phyloP scores from a whole-genome alignment of 768 basidiomycete species.

The Guyanaporus albipodus region DNA sequence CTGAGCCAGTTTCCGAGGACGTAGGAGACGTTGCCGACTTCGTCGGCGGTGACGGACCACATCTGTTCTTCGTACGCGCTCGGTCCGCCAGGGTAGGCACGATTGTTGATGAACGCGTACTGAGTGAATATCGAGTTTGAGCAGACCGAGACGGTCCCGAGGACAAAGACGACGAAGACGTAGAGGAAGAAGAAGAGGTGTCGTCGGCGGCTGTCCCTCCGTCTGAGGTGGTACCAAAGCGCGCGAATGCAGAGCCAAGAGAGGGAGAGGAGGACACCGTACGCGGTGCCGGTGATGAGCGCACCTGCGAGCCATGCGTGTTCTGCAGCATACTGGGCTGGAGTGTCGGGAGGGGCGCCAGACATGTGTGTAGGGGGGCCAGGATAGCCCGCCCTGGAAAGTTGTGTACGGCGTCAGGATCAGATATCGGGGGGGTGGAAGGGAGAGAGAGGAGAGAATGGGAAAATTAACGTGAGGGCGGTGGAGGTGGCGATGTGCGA shows the following conservation, averaged over 20 bases:
- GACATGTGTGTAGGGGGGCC: slow-evolving; percentile 15
- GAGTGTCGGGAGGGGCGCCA: slow-evolving; percentile 13
- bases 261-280: slow-evolving; percentile 25
- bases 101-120: slow-evolving; percentile 28
- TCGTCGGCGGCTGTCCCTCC: slow-evolving; percentile 9
- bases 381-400: slow-evolving; percentile 5
- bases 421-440: neutral
- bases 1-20: slow-evolving; percentile 29
- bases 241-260: slow-evolving; percentile 21
- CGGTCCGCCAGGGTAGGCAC: slow-evolving; percentile 26
- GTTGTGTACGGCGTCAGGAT: neutral
- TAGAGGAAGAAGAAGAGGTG: slow-evolving; percentile 25
- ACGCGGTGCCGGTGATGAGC: slow-evolving; percentile 24
- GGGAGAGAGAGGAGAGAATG: neutral
- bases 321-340: slow-evolving; percentile 22
- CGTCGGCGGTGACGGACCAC: slow-evolving; percentile 27
- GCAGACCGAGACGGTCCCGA: slow-evolving; percentile 24
- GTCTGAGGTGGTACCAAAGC: slow-evolving; percentile 18
- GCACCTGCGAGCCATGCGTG: slow-evolving; percentile 28
- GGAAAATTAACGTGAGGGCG: neutral
- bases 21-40: slow-evolving; percentile 24
- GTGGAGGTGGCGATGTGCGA: slow-evolving; percentile 4
- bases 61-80: slow-evolving; percentile 22
- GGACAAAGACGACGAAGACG: slow-evolving; percentile 16
- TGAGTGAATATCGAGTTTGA: slow-evolving; percentile 30